phyloP scores from a whole-genome alignment of 495 filamentous ascomycete species.

The Aspergillus heteromorphus region DNA sequence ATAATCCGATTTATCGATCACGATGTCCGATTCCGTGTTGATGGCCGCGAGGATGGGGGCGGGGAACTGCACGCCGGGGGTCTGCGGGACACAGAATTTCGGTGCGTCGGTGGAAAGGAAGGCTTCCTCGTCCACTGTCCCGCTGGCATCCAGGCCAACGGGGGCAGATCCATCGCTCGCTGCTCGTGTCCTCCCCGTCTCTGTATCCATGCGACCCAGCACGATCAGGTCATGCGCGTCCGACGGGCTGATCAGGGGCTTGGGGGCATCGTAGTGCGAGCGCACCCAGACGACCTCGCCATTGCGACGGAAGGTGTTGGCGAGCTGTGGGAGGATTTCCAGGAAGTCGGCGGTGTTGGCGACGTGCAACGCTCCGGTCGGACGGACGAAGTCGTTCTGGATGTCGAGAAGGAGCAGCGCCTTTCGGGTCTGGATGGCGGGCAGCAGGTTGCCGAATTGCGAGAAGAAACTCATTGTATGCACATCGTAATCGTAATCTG shows the following conservation, averaged over 20 bases:
- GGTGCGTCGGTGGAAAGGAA: constrained; percentile 52
- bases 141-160: constrained; percentile 14
- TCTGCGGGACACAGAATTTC: constrained; percentile 54
- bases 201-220: constrained; percentile 20
- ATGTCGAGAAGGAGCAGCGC: constrained; percentile 81
- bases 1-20: constrained; percentile 77
- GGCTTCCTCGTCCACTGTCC: constrained; percentile 50
- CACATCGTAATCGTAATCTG: constrained; percentile 18
- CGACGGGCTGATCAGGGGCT: constrained; percentile 41
- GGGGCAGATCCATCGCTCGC: constrained; percentile 7
- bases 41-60: constrained; percentile 52
- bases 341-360: constrained; percentile 60
- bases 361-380: constrained; percentile 63
- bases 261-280: constrained; percentile 63
- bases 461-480: constrained; percentile 35
- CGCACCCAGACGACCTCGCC: constrained; percentile 89
- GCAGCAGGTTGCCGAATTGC: constrained; percentile 37
- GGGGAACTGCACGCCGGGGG: constrained; percentile 63
- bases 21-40: constrained; percentile 53
- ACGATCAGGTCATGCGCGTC: constrained; percentile 37
- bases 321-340: constrained; percentile 59
- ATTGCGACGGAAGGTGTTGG: constrained; percentile 65
- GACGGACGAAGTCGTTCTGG: constrained; percentile 83
- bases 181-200: constrained; percentile 6
- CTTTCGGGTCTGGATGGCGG: constrained; percentile 64